A percentile compares a stretch with the other conserved stretches of the same genome.
phyloP scores from a whole-genome alignment of 208 protist species.

The Herpetomonas tarakana region DNA sequence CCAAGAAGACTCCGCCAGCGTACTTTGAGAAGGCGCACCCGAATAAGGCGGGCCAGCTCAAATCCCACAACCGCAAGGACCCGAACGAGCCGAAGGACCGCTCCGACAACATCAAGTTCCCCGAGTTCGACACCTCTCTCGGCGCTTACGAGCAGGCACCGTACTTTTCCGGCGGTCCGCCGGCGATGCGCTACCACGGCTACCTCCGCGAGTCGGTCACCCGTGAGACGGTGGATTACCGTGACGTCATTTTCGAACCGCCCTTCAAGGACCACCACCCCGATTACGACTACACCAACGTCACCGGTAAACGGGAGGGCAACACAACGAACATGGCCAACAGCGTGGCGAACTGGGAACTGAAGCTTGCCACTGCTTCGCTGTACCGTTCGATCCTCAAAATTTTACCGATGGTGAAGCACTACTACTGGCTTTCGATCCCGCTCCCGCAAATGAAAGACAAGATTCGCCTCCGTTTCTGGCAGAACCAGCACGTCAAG shows the following conservation, averaged over 20 bases:
- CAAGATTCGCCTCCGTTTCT: slow-evolving; percentile 77
- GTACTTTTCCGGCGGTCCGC: slow-evolving; percentile 72
- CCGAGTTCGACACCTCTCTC: slow-evolving; percentile 72
- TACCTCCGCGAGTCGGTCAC: slow-evolving; percentile 60
- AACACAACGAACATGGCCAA: slow-evolving; percentile 61
- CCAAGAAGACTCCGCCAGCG: slow-evolving; percentile 24
- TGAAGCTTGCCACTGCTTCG: slow-evolving; percentile 64
- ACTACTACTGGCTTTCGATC: slow-evolving; percentile 82
- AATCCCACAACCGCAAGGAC: slow-evolving; percentile 22
- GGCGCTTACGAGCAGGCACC: slow-evolving; percentile 85
- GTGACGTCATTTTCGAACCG: slow-evolving; percentile 49
- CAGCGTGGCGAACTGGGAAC: slow-evolving; percentile 68
- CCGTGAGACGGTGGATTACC: slow-evolving; percentile 54
- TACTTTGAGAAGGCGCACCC: slow-evolving; percentile 76
- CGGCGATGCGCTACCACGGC: slow-evolving; percentile 77
- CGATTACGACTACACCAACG: slow-evolving; percentile 60
- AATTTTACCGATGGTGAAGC: slow-evolving; percentile 79
- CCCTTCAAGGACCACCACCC: slow-evolving; percentile 83
- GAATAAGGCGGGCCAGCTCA: slow-evolving; percentile 34
- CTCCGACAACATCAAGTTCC: slow-evolving; percentile 74
- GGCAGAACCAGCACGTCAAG: slow-evolving; percentile 85
- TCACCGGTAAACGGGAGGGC: slow-evolving; percentile 80
- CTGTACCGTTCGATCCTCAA: slow-evolving; percentile 85
- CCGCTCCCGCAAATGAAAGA: slow-evolving; percentile 82
- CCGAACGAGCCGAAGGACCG: slow-evolving; percentile 42